These are phyloP conservation scores for Eutypella sp. DNA, from an alignment of 2,329 filamentous ascomycete genomes.

Conservation along the genomic window DNA sequence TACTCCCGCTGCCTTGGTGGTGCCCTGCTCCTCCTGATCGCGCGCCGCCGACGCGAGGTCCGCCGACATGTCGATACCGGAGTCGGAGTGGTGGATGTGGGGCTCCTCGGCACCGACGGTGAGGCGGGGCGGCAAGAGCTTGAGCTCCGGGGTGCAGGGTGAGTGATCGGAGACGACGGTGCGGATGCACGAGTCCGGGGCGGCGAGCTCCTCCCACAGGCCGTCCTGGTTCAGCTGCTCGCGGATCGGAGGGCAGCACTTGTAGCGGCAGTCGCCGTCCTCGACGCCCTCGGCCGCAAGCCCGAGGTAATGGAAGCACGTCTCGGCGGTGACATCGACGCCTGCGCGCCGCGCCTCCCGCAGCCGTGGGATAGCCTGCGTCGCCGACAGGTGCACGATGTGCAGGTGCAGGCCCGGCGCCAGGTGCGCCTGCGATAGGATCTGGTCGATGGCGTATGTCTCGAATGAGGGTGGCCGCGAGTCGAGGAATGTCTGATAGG, in stretches of 20 bases:
- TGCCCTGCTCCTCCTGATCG: slow-evolving; percentile 29
- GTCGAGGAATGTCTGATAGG: slow-evolving; percentile 86
- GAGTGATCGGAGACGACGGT: slow-evolving; percentile 95
- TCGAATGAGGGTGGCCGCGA: slow-evolving; percentile 88
- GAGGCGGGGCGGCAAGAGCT: slow-evolving; percentile 74
- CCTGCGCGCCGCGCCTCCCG: slow-evolving; percentile 66
- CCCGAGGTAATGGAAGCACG: slow-evolving; percentile 91
- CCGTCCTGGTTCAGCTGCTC: slow-evolving; percentile 74
- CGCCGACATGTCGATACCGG: slow-evolving; percentile 45
- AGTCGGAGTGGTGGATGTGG: slow-evolving; percentile 45
- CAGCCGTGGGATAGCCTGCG: slow-evolving; percentile 78
- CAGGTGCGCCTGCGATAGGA: slow-evolving; percentile 72
- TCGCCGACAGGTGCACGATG: slow-evolving; percentile 90
- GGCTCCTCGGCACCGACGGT: slow-evolving; percentile 37
- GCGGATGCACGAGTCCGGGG: slow-evolving; percentile 71
- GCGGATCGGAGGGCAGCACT: slow-evolving; percentile 91
- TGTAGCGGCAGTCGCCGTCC: slow-evolving; percentile 85
- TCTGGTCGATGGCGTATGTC: slow-evolving; percentile 83
- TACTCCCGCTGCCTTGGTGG: slow-evolving; percentile 34
- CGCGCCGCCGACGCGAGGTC: slow-evolving; percentile 26
- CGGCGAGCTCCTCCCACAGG: slow-evolving; percentile 77
- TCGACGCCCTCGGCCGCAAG: slow-evolving; percentile 76
- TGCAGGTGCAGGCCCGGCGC: slow-evolving; percentile 83
- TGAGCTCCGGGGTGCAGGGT: slow-evolving; percentile 91
- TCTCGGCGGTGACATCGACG: slow-evolving; percentile 86